Conservation (phyloP, 345 rosid genomes). For the Moricandia moricandioides region DNA sequence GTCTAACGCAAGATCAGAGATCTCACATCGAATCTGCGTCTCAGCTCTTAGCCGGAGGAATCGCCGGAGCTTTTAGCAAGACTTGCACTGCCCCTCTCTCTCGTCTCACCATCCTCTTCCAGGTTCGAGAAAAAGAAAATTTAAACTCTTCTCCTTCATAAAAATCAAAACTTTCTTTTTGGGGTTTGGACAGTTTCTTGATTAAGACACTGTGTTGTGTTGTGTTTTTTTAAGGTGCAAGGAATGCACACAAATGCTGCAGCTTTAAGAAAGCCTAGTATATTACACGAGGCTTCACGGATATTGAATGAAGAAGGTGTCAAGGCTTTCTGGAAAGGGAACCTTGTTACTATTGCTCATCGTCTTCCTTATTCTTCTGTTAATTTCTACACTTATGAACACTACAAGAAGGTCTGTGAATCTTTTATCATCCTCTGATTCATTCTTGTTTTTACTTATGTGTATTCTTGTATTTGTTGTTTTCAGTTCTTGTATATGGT, state of each 20-base stretch:
- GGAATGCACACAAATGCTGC: conserved; percentile 84
- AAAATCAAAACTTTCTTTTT: too few relatives aligned
- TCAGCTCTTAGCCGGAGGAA: conserved; percentile 88
- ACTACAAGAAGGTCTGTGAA: conserved; percentile 59
- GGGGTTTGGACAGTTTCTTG: neutral
- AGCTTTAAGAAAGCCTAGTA: conserved; percentile 62
- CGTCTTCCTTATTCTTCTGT: conserved; percentile 91
- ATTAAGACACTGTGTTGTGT: neutral
- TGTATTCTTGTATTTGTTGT: neutral
- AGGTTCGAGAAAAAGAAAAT: conserved; percentile 41
- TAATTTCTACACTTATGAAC: conserved; percentile 86
- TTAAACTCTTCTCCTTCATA: too few relatives aligned
- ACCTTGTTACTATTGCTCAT: conserved; percentile 89
- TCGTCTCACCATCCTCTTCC: conserved; percentile 93
- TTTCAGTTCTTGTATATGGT: conserved; percentile 58
- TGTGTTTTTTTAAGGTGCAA: conserved; percentile 55
- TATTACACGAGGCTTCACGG: conserved; percentile 84
- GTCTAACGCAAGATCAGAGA: conserved; percentile 50
- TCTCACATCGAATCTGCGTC: conserved; percentile 69
- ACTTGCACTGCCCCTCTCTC: conserved; percentile 97
- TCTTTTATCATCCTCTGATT: neutral
- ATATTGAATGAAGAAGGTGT: conserved; percentile 81
- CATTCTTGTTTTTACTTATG: neutral
- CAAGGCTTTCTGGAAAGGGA: conserved; percentile 96
- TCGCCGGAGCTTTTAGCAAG: conserved; percentile 93